These are phyloP conservation scores for Citrullus mucosospermus DNA, from an alignment of 306 rosid species.

Conservation along the genomic window DNA sequence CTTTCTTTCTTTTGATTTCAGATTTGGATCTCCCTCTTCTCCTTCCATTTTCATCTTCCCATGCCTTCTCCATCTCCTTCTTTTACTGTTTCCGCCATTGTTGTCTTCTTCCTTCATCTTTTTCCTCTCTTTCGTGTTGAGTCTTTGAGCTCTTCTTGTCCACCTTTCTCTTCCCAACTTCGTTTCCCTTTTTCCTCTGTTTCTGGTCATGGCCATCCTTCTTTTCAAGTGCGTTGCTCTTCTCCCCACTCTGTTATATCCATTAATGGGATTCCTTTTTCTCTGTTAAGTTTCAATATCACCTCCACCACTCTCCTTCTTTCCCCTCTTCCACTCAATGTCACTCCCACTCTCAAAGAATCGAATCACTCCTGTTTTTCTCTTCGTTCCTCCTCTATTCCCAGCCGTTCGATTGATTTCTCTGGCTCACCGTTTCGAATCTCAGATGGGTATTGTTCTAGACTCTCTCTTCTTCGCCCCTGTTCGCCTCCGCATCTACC, in stretches of 20 bases:
- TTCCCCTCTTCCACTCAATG: slow-evolving; percentile 24
- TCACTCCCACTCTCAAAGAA: not conserved
- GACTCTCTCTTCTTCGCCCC: slow-evolving; percentile 46
- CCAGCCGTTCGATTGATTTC: slow-evolving; percentile 38
- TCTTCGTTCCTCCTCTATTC: slow-evolving; percentile 23
- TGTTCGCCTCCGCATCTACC: slow-evolving; percentile 46
- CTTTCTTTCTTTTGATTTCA: not conserved
- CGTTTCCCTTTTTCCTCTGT: slow-evolving; percentile 62
- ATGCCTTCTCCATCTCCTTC: not conserved
- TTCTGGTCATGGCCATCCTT: slow-evolving; percentile 85
- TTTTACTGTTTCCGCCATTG: not conserved
- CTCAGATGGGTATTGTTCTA: slow-evolving; percentile 48
- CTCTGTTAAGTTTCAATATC: slow-evolving; percentile 41
- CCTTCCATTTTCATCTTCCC: slow-evolving; percentile 22
- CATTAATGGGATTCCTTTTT: slow-evolving; percentile 52
- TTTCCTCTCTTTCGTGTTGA: not conserved
- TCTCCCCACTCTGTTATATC: slow-evolving; percentile 37
- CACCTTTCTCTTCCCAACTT: slow-evolving; percentile 43
- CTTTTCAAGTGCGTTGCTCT: slow-evolving; percentile 55
- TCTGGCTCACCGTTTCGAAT: slow-evolving; percentile 49
- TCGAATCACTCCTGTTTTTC: slow-evolving; percentile 17
- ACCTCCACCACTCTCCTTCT: slow-evolving; percentile 44
- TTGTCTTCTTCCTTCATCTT: slow-evolving; percentile 1
- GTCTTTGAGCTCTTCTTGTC: slow-evolving; percentile 13
- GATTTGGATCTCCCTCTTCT: not conserved